Evolutionary conservation across 768 basidiomycete species (phyloP).

Genomic region (Termitomyces sp.): DNA sequence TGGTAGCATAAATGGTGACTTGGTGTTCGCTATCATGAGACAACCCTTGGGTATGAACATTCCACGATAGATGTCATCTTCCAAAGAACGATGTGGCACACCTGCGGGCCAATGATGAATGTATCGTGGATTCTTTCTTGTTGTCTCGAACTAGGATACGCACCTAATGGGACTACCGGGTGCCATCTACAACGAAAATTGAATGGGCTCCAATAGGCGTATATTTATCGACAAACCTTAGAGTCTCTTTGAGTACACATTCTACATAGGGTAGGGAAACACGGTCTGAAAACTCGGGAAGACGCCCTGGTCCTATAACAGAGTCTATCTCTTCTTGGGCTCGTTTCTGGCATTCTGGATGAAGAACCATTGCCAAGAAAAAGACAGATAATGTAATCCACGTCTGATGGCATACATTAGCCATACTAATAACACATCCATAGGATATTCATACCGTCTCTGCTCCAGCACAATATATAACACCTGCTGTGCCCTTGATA

Average conservation of each 20-base stretch:
- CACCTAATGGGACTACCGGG: background rate
- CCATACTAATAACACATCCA: no score
- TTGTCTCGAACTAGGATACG: background rate
- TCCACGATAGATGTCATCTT: constrained; percentile 2
- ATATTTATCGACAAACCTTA: constrained; percentile 2
- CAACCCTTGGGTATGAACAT: constrained; percentile 1
- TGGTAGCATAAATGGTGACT: background rate
- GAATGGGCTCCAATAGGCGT: no score
- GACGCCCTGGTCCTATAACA: constrained; percentile 18
- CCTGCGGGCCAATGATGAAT: background rate
- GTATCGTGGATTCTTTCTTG: background rate
- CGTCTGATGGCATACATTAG: background rate
- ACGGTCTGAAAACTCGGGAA: constrained; percentile 21
- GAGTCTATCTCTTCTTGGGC: constrained; percentile 25
- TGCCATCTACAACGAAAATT: background rate
- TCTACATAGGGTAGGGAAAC: constrained; percentile 17
- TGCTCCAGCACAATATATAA: constrained; percentile 9
- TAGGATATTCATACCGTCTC: constrained; percentile 10
- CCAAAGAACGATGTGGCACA: constrained; percentile 8
- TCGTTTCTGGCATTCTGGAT: constrained; percentile 15
- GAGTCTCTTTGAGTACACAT: constrained; percentile 10
- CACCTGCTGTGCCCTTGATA: constrained; percentile 10
- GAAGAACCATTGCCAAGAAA: constrained; percentile 22
- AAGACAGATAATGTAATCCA: constrained; percentile 13
- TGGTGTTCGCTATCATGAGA: constrained; percentile 7